These are phyloP conservation scores for Triticum urartu DNA, from an alignment of 176 grass and related monocot species.

Conservation along the genomic window DNA sequence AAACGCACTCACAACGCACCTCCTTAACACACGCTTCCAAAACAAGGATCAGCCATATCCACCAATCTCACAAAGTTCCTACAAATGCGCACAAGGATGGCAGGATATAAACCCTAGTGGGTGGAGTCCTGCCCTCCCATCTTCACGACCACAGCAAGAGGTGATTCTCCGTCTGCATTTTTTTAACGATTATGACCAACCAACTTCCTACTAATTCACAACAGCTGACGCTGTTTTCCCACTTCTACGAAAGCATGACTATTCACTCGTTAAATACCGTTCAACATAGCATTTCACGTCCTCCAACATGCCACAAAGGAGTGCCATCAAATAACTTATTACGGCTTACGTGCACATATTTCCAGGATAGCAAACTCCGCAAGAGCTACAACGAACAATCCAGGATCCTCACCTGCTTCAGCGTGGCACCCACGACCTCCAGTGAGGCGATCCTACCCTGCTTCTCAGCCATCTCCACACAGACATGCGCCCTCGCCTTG, in stretches of 20 bases:
- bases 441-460: conserved; percentile 48
- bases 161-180: neutral
- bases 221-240: neutral
- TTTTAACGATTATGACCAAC: neutral
- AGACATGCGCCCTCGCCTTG: conserved; percentile 37
- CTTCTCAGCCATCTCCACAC: conserved; percentile 56
- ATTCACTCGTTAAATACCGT: neutral
- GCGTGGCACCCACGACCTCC: conserved; percentile 58
- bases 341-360: neutral
- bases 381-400: neutral
- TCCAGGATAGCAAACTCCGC: neutral
- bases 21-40: neutral
- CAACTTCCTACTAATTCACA: neutral
- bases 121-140: neutral
- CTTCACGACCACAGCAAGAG: neutral
- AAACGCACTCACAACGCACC: neutral
- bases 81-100: neutral
- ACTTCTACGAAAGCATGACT: neutral
- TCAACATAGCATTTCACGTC: neutral
- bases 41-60: neutral
- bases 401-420: conserved; percentile 52
- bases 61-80: neutral
- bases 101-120: neutral
- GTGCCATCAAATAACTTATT: neutral
- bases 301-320: neutral